phyloP scores from a whole-genome alignment of 257 asterid species.

The Solanum chmielewskii region DNA sequence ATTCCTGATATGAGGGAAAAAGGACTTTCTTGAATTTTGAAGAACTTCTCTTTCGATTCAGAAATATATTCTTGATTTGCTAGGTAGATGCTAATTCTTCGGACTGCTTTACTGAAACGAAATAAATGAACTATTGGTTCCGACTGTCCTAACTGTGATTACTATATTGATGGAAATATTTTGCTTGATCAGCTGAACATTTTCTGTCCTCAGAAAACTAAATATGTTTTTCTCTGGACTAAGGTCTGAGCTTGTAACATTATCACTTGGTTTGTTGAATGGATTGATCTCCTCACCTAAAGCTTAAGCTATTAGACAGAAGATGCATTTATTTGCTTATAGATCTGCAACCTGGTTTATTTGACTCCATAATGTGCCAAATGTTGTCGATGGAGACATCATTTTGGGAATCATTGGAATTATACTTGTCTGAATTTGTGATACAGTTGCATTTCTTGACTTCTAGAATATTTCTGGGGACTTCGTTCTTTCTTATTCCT shows the following conservation, averaged over 20 bases:
- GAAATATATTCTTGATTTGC: not conserved
- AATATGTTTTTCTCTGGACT: not conserved
- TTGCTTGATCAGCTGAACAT: not conserved
- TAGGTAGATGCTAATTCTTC: not conserved
- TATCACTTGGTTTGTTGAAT: not conserved
- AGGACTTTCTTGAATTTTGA: not conserved
- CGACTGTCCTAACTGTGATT: not conserved
- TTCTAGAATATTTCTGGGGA: not conserved
- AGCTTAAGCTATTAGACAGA: not conserved
- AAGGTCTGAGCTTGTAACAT: not conserved
- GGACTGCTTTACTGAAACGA: not conserved
- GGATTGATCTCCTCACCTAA: not conserved
- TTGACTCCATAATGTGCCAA: not conserved
- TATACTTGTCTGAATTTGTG: not conserved
- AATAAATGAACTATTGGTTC: not conserved
- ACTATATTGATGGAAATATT: not conserved
- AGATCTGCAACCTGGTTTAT: not conserved
- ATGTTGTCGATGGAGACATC: not conserved
- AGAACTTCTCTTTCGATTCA: not conserved
- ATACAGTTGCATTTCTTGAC: not conserved
- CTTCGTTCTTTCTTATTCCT: not conserved
- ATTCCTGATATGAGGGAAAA: not conserved
- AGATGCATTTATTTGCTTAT: not conserved
- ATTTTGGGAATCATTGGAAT: not conserved
- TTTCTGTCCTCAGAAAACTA: not conserved